Evolutionary conservation across 345 rosid genomes (phyloP).

Genomic region (Corchorus olitorius): DNA sequence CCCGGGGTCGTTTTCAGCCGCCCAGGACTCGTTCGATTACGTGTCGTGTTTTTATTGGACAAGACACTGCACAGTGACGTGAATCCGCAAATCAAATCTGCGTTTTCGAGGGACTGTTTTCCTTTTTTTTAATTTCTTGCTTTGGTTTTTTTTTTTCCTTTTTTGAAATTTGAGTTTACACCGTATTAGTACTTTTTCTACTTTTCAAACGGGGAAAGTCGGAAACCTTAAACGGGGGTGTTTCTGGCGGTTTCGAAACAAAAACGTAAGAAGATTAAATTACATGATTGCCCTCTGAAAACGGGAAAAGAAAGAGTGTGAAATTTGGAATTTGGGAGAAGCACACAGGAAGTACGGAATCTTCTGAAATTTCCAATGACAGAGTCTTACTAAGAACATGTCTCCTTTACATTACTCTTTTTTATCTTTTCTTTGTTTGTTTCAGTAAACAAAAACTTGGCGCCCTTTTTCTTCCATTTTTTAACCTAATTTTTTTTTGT

Average conservation of each 20-base stretch:
- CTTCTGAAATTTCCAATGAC: constrained; percentile 30
- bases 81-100: constrained; percentile 1
- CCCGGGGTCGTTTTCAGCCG: constrained; percentile 29
- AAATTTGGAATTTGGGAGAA: neutral
- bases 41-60: constrained; percentile 28
- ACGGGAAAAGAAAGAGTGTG: neutral
- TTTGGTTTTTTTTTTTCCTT: no score
- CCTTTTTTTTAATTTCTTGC: no score
- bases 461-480: neutral
- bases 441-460: neutral
- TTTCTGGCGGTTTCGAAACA: neutral
- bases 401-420: neutral
- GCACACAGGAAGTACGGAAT: constrained; percentile 26
- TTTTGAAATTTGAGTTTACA: no score
- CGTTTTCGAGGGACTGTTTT: neutral
- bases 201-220: no score
- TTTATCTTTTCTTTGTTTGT: neutral
- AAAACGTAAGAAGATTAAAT: neutral
- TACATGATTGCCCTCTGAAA: neutral
- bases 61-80: neutral
- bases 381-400: neutral
- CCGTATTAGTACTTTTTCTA: no score
- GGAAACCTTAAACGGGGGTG: no score
- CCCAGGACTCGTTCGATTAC: constrained; percentile 14
- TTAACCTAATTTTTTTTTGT: neutral